phyloP scores from a whole-genome alignment of 1,139 yeast species.

The Suhomyces maxii region DNA sequence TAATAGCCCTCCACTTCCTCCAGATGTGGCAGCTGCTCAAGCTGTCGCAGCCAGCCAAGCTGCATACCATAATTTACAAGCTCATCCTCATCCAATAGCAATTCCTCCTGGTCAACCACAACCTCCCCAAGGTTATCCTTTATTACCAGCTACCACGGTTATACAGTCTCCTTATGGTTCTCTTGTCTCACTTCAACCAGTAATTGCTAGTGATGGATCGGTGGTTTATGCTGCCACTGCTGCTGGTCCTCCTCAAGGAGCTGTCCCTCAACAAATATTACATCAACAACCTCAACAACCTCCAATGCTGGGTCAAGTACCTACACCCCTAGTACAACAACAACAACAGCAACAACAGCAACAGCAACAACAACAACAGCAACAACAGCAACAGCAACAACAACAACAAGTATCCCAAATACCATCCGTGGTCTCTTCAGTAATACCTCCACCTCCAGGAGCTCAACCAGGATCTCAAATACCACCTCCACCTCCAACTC shows the following conservation, averaged over 20 bases:
- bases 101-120: conserved; percentile 9
- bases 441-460: background rate
- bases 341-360: conserved; percentile 5
- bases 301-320: background rate
- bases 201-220: conserved; percentile 20
- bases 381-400: conserved; percentile 13
- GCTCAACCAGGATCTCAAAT: conserved; percentile 10
- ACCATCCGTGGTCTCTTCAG: background rate
- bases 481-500: background rate
- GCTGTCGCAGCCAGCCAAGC: conserved; percentile 7
- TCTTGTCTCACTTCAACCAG: conserved; percentile 36
- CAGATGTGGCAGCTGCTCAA: background rate
- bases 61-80: conserved; percentile 1
- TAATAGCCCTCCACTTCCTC: conserved; percentile 8
- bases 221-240: conserved; percentile 18
- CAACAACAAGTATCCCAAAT: conserved; percentile 11
- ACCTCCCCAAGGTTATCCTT: conserved; percentile 12
- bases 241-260: conserved; percentile 7
- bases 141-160: conserved; percentile 18
- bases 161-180: conserved; percentile 40
- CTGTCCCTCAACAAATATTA: conserved; percentile 4
- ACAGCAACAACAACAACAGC: conserved; percentile 14
- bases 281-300: background rate
- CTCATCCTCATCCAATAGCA: conserved; percentile 9
- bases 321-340: too few relatives aligned